Evolutionary conservation across 2,329 filamentous ascomycete species (phyloP), one percentile per base, ranked within the genome.

Genomic region (Aureobasidium leucospermi): DNA sequence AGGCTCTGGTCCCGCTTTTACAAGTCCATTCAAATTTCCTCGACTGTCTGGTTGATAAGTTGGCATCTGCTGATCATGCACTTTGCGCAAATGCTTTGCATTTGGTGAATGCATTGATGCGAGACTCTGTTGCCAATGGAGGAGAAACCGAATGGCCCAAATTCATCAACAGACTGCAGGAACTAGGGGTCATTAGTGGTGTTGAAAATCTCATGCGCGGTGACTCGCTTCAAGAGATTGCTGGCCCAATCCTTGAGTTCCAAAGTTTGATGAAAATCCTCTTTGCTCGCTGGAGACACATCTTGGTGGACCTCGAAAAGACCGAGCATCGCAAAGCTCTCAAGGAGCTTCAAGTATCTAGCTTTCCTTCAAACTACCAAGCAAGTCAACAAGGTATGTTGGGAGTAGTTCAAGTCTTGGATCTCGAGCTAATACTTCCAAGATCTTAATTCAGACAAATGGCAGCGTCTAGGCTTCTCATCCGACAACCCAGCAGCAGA

Each of bases 41-140:
- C 64, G 92, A 96, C 70, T 89, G 95, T 73, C 87, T 97, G 57
- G 91, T 99, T 64, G 88, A 87, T 69, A 88, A 96, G 71, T 81
- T 99, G 61, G 90, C 92, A 62, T 96, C 91, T 16, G 93, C 92
- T 47, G 94, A 99, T 72, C 94, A 99, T 75, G 89, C 92, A 3
- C 81, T 99, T 32, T 97, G 94, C 75, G 93, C 91, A 64, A 97
- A 96, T 75, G 90, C 94, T 1, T 80, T 99, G 58, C 94, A 96
- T 79, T 79, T 99, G 60, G 90, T 99, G 73, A 99, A 99, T 71
- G 90, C 93, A 0, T 79, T 99, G 48, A 96, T 97, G 78, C 84
- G 94, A 56, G 94, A 99, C 72, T 89, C 91, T 5, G 85, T 97
- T 55, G 88, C 88, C 31, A 86, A 83, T 67, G 89, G 93, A 56